Evolutionary conservation across 345 rosid species (phyloP).

Genomic region (Populus nigra): DNA sequence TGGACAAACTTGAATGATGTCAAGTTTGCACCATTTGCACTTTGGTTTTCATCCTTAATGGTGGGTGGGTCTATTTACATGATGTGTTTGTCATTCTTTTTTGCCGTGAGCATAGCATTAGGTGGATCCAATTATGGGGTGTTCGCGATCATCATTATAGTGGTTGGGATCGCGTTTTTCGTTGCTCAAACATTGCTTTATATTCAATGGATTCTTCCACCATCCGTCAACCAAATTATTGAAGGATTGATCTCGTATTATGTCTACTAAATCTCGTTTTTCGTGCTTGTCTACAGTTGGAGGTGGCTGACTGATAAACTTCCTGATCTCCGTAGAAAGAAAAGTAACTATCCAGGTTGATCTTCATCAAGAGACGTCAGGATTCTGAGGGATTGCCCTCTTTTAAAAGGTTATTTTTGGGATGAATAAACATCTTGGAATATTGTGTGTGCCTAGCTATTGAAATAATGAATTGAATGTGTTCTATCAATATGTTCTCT

Average conservation of each 20-base stretch:
- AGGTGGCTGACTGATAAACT: neutral
- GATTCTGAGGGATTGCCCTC: neutral
- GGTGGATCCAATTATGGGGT: neutral
- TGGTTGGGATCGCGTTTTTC: neutral
- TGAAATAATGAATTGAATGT: no score
- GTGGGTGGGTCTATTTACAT: neutral
- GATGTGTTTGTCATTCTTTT: slow-evolving; percentile 1
- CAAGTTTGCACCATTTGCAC: neutral
- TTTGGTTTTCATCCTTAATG: neutral
- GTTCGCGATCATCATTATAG: neutral
- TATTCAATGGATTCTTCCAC: neutral
- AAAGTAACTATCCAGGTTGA: no score
- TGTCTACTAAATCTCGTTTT: neutral
- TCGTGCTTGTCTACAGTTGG: neutral
- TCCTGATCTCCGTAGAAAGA: neutral
- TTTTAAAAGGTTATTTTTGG: neutral
- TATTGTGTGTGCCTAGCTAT: no score
- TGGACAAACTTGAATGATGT: neutral
- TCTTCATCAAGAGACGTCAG: neutral
- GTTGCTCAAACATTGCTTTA: no score
- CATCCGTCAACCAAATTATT: neutral
- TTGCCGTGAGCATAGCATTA: neutral
- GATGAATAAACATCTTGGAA: no score
- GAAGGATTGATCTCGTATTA: neutral
- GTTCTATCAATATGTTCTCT: no score